These are phyloP conservation scores for Dichomitus squalens DNA, from an alignment of 1,284 basidiomycete genomes.

Conservation along the genomic window DNA sequence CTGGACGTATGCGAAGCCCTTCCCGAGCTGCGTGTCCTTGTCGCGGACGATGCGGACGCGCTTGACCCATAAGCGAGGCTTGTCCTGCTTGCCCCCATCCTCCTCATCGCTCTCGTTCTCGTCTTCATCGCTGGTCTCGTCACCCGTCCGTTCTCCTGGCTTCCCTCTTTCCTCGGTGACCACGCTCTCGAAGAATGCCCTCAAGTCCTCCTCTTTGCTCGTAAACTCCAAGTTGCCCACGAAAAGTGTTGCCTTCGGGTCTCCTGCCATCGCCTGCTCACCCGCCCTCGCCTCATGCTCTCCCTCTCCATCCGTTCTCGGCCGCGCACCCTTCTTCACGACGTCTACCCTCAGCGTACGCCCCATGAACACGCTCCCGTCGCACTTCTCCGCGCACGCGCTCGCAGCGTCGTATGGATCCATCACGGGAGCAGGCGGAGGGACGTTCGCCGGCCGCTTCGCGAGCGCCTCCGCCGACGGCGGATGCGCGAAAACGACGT, in stretches of 20 bases:
- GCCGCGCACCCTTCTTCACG: conserved; percentile 44
- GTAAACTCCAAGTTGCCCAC: conserved; percentile 95
- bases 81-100: conserved; percentile 30
- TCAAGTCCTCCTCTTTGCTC: conserved; percentile 87
- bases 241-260: conserved; percentile 87
- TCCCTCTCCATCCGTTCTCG: conserved; percentile 10
- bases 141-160: conserved; percentile 31
- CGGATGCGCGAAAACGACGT: conserved; percentile 84
- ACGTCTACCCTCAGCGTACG: conserved; percentile 77
- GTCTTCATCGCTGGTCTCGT: conserved; percentile 27
- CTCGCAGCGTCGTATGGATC: conserved; percentile 77
- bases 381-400: conserved; percentile 60
- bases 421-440: conserved; percentile 55
- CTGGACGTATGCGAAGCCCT: conserved; percentile 95
- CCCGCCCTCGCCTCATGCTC: neutral
- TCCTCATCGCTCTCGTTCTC: conserved; percentile 29
- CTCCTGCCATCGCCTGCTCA: conserved; percentile 36
- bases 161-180: conserved; percentile 76
- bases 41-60: conserved; percentile 90
- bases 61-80: conserved; percentile 68
- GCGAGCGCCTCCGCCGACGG: conserved; percentile 36
- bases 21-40: conserved; percentile 93
- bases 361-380: conserved; percentile 78
- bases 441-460: conserved; percentile 51
- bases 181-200: conserved; percentile 85